A percentile compares a stretch with the other conserved stretches of the same genome.
Conservation (phyloP, 2,329 filamentous ascomycete species). For the Talaromyces funiculosus region DNA sequence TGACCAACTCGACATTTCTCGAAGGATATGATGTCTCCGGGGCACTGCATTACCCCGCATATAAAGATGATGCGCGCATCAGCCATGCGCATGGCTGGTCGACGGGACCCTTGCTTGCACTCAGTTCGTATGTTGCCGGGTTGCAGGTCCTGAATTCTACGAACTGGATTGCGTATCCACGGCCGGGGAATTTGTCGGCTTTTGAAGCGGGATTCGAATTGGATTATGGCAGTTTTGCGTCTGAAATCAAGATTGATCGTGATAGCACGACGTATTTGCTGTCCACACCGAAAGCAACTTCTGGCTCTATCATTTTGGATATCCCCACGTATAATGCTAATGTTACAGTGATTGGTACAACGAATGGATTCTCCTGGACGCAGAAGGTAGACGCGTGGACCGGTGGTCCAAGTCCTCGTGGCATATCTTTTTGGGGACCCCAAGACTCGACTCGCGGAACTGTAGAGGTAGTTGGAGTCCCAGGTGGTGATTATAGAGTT, state of each 20-base stretch:
- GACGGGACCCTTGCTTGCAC: not conserved
- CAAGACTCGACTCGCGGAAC: not conserved
- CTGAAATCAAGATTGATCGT: not conserved
- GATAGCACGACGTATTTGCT: not conserved
- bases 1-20: not conserved
- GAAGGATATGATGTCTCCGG: not conserved
- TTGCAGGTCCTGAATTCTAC: not conserved
- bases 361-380: not conserved
- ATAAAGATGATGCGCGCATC: not conserved
- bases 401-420: not conserved
- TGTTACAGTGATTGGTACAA: not conserved
- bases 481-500: not conserved
- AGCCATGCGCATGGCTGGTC: not conserved
- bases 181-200: not conserved
- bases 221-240: not conserved
- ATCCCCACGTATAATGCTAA: not conserved
- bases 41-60: not conserved
- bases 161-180: not conserved
- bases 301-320: not conserved
- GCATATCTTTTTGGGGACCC: not conserved
- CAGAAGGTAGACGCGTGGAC: not conserved
- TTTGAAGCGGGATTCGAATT: not conserved
- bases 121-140: not conserved
- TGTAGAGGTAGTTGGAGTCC: not conserved
- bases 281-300: not conserved